A percentile compares a stretch with the other conserved stretches of the same genome.
Conservation (phyloP, 495 filamentous ascomycete genomes). For the Penicillium odoratum region DNA sequence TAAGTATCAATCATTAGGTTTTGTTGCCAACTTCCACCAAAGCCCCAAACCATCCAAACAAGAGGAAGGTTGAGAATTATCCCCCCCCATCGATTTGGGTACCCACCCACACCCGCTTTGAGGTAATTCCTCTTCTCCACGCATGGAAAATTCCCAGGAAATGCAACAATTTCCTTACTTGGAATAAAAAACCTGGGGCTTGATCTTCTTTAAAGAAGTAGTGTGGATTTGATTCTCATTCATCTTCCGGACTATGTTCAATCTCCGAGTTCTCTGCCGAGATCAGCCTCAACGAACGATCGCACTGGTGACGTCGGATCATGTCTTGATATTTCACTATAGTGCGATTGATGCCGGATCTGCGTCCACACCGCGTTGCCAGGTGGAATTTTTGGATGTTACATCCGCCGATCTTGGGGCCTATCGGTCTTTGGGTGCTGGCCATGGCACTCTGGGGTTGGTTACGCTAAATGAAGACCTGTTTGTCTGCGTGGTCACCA, state of each 20-base stretch:
- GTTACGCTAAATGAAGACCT: constrained; percentile 84
- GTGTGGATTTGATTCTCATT: background rate
- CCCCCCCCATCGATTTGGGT: background rate
- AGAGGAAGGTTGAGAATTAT: no score
- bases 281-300: constrained; percentile 85
- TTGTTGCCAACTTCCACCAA: background rate
- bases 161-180: background rate
- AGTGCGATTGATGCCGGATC: constrained; percentile 51
- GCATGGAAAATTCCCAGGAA: background rate
- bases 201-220: background rate
- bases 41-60: background rate
- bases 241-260: constrained; percentile 34
- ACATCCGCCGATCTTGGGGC: constrained; percentile 65
- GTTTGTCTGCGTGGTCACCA: constrained; percentile 88
- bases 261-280: constrained; percentile 40
- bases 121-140: background rate
- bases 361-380: constrained; percentile 65
- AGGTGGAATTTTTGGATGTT: constrained; percentile 79
- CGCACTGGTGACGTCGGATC: constrained; percentile 72
- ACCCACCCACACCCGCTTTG: background rate
- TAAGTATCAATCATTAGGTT: background rate
- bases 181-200: background rate
- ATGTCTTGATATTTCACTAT: constrained; percentile 82
- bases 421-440: constrained; percentile 73
- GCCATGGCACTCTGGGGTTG: constrained; percentile 85